These are phyloP conservation scores for Eucalyptus tenuipes DNA, from an alignment of 345 rosid genomes.

Conservation along the genomic window DNA sequence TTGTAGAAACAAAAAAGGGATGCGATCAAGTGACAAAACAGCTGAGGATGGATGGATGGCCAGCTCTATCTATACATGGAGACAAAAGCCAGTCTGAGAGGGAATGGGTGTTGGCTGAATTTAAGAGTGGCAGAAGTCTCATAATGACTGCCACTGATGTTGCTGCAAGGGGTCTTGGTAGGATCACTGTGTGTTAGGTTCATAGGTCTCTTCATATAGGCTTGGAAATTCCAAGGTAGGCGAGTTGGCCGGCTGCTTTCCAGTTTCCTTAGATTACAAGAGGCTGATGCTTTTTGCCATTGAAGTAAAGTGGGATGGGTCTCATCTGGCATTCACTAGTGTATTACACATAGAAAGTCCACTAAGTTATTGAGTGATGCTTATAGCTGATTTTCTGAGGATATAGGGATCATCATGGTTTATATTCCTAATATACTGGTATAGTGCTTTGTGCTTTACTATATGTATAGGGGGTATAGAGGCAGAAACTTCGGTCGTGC, in stretches of 20 bases:
- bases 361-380: background rate
- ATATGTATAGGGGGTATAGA: background rate
- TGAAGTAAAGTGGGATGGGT: background rate
- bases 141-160: slow-evolving; percentile 98
- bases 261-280: slow-evolving; percentile 37
- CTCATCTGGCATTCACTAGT: background rate
- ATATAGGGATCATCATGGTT: background rate
- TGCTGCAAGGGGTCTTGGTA: slow-evolving; percentile 99
- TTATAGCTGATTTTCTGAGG: background rate
- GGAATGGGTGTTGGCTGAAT: slow-evolving; percentile 93
- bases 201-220: slow-evolving; percentile 20
- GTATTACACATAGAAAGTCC: background rate
- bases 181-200: slow-evolving; percentile 64
- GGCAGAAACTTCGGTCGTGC: background rate
- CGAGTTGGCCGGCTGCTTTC: slow-evolving; percentile 95
- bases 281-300: background rate
- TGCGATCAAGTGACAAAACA: slow-evolving; percentile 96
- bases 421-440: background rate
- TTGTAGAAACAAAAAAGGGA: slow-evolving; percentile 88
- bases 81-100: slow-evolving; percentile 94
- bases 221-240: slow-evolving; percentile 27
- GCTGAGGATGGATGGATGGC: slow-evolving; percentile 99
- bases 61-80: slow-evolving; percentile 94
- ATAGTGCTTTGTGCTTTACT: background rate
- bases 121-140: slow-evolving; percentile 87